Percentiles rank a stretch among this genome's conserved stretches.
phyloP scores from a whole-genome alignment of 2,329 filamentous ascomycete genomes.

The Mollisiaceae sp. region DNA sequence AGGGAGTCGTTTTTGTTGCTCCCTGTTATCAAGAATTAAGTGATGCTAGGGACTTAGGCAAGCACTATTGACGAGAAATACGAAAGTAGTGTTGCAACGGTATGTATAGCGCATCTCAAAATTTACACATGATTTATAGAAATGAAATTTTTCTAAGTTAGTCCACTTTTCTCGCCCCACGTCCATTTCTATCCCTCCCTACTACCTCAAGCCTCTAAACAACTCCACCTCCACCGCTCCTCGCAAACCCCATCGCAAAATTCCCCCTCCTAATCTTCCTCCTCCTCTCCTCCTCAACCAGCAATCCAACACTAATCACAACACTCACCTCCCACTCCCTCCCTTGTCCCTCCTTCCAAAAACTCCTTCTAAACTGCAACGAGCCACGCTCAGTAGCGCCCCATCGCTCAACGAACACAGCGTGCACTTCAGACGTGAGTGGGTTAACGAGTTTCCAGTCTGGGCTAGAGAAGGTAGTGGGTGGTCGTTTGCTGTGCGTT shows the following conservation, averaged over 20 bases:
- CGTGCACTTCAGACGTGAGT: background rate
- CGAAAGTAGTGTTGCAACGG: background rate
- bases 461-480: background rate
- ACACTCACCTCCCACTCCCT: background rate
- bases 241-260: background rate
- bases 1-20: background rate
- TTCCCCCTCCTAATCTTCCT: background rate
- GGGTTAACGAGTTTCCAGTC: conserved; percentile 3
- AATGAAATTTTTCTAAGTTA: too few relatives aligned
- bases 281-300: background rate
- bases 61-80: background rate
- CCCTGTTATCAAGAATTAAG: background rate
- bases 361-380: background rate
- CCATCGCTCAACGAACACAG: background rate
- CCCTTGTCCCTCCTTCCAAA: background rate
- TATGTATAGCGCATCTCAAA: background rate
- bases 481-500: background rate
- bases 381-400: background rate
- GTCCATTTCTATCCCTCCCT: too few relatives aligned
- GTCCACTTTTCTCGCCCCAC: too few relatives aligned
- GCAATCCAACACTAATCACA: background rate
- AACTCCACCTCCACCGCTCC: background rate
- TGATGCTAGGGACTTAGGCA: background rate
- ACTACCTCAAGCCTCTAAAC: conserved; percentile 9
- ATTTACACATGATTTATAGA: background rate